These are phyloP conservation scores for Hydnomerulius pinastri DNA, from an alignment of 768 basidiomycete species.

Conservation along the genomic window DNA sequence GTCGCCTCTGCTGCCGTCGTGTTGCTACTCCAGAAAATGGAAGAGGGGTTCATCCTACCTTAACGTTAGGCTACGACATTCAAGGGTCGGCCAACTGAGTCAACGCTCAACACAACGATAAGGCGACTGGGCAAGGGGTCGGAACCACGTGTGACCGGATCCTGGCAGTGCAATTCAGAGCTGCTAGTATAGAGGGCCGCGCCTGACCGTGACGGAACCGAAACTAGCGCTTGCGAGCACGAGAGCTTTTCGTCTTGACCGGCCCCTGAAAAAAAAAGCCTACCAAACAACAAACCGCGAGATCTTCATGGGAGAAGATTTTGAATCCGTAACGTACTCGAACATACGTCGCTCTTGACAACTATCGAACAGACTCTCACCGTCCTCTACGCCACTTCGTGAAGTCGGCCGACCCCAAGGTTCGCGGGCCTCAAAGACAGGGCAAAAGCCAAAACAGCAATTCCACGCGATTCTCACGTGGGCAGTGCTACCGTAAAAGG, in stretches of 20 bases:
- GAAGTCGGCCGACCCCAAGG: neutral
- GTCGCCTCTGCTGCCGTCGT: no score
- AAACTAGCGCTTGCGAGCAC: neutral
- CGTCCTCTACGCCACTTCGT: no score
- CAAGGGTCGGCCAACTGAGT: neutral
- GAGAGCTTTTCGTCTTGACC: neutral
- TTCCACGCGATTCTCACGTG: conserved; percentile 9
- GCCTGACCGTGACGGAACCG: neutral
- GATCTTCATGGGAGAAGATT: no score
- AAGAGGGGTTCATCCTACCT: no score
- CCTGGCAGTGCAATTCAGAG: neutral
- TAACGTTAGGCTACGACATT: neutral
- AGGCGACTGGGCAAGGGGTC: no score
- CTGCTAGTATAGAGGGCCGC: neutral
- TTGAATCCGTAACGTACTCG: no score
- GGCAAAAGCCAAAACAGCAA: neutral
- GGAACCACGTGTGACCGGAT: neutral
- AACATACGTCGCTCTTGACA: neutral
- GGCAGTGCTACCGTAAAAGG: neutral
- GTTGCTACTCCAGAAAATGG: no score
- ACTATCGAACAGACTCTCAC: no score
- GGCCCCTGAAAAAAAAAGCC: neutral
- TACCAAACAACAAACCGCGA: no score
- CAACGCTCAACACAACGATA: no score
- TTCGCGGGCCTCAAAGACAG: neutral